Conservation (phyloP, 805 yeast genomes). For the Cyberlindnera saturnus region DNA sequence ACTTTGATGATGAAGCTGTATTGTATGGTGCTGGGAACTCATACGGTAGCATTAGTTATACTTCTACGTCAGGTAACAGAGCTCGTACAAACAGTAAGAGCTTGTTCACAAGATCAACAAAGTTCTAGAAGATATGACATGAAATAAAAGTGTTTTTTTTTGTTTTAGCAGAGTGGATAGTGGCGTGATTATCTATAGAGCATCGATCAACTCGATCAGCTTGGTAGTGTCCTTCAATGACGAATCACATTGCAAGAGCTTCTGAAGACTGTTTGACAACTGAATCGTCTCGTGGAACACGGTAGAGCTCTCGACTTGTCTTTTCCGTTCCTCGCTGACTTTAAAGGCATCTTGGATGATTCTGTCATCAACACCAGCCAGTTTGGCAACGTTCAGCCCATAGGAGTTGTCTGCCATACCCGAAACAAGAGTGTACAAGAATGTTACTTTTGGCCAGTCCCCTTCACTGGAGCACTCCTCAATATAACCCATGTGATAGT, state of each 20-base stretch:
- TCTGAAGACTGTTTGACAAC: neutral
- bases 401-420: conserved; percentile 92
- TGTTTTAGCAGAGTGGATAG: neutral
- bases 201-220: conserved; percentile 3
- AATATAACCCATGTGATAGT: conserved; percentile 80
- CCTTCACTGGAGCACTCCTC: conserved; percentile 24
- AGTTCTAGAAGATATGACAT: neutral
- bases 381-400: conserved; percentile 96
- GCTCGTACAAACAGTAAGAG: conserved; percentile 34
- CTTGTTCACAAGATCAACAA: conserved; percentile 16
- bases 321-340: conserved; percentile 79
- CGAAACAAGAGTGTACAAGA: conserved; percentile 83
- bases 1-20: conserved; percentile 35
- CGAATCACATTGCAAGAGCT: neutral
- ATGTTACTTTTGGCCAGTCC: conserved; percentile 64
- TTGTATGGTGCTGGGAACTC: conserved; percentile 40
- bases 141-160: neutral
- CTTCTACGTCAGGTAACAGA: conserved; percentile 29
- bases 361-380: conserved; percentile 83
- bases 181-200: neutral
- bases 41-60: conserved; percentile 36
- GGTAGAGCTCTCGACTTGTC: conserved; percentile 22
- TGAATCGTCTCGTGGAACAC: neutral
- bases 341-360: conserved; percentile 88
- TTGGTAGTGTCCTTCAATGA: conserved; percentile 3